Conservation (phyloP, 2,329 filamentous ascomycete genomes). For the Rhynchosporium graminicola region DNA sequence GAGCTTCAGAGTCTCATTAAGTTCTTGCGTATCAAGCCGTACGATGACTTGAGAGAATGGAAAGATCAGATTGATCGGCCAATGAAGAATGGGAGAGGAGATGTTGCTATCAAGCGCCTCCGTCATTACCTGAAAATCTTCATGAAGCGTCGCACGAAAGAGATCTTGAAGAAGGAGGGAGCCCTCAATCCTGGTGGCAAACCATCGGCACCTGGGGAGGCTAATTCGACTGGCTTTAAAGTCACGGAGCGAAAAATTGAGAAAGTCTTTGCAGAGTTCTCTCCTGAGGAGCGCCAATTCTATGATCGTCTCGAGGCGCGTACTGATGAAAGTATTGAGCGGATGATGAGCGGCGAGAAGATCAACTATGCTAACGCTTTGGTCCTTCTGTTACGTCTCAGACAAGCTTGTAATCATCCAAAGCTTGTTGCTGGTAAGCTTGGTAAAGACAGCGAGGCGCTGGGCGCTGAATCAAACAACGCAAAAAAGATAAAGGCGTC, state of each 20-base stretch:
- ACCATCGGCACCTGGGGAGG: slow-evolving; percentile 46
- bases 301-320: slow-evolving; percentile 82
- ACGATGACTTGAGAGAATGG: slow-evolving; percentile 83
- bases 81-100: slow-evolving; percentile 86
- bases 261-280: slow-evolving; percentile 75
- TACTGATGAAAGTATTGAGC: slow-evolving; percentile 81
- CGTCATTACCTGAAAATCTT: slow-evolving; percentile 86
- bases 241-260: slow-evolving; percentile 90
- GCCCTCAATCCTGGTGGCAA: slow-evolving; percentile 78
- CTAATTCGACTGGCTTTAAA: slow-evolving; percentile 71
- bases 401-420: slow-evolving; percentile 94
- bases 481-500: slow-evolving; percentile 49
- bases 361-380: slow-evolving; percentile 92
- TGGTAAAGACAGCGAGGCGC: slow-evolving; percentile 82
- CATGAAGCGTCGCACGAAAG: slow-evolving; percentile 98
- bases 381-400: slow-evolving; percentile 83
- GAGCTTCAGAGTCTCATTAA: slow-evolving; percentile 92
- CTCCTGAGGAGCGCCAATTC: slow-evolving; percentile 77
- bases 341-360: slow-evolving; percentile 79
- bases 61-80: slow-evolving; percentile 87
- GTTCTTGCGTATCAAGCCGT: slow-evolving; percentile 90
- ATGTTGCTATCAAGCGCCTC: slow-evolving; percentile 82
- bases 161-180: slow-evolving; percentile 87
- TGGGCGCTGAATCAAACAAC: slow-evolving; percentile 61
- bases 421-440: slow-evolving; percentile 83